Evolutionary conservation across 495 filamentous ascomycete genomes (phyloP), one percentile per base, ranked within the genome.

Genomic region (Tuber magnatum): DNA sequence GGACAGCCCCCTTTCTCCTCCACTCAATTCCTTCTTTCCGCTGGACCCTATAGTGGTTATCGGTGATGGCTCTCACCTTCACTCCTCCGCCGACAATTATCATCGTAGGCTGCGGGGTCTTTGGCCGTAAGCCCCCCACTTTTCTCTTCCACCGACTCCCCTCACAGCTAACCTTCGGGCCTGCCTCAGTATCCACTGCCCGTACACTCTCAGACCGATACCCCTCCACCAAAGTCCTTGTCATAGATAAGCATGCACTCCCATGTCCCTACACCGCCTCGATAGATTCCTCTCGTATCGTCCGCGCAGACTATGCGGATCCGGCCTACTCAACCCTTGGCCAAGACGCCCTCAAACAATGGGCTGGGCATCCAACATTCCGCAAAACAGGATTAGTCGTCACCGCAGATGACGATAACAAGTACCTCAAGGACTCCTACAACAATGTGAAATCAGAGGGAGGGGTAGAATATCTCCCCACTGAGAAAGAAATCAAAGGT

Each of bases 231-330:
- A 76, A 84, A 75, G 89, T 94, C 76, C 93, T 90, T 18, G 75
- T 95, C 72, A 80, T 95, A 70, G 92, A 94, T 83, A 86, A 90
- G 38, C 87, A 88, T 1, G 86, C 87, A n/a, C 92, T 92, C 83
- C 91, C 91, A 40, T 87, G 91, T 75, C 88, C 88, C 5, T 88
- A 94, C 78, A 89, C 89, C 74, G 88, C 91, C 41, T 92, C 89
- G 71, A 88, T 92, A 79, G 93, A 94, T 85, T 88, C 86, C 61
- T 92, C 91, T 32, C 90, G 92, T 71, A 92, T 94, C 80, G 87
- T 97, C 75, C 88, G 94, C 40, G 85, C 93, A 51, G 94, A 97
- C 85, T 97, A 97, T 82, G 87, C 89, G 3, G 87, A 92, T 82
- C 84, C 88, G 3, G 88, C 87, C 3, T 97, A 97, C 83, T 86